phyloP scores from a whole-genome alignment of 441 rosid genomes.

The Syzygium syzygioides region DNA sequence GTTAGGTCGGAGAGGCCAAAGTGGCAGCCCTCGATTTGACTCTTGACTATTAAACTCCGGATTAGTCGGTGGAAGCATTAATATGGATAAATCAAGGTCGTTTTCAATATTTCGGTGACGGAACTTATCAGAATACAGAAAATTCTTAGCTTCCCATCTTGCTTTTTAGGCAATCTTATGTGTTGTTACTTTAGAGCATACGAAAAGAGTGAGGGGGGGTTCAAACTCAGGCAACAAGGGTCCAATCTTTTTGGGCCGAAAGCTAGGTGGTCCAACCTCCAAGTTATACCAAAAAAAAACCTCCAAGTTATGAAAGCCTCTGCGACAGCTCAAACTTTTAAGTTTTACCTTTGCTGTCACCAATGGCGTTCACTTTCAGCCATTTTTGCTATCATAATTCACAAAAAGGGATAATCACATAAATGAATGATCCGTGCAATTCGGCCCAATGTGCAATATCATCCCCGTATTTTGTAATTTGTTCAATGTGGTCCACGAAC shows the following conservation, averaged over 20 bases:
- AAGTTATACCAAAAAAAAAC: not conserved
- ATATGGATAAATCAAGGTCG: too few species aligned
- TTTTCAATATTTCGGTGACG: not conserved
- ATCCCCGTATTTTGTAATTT: not conserved
- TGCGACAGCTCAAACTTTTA: not conserved
- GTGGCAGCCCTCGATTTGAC: not conserved
- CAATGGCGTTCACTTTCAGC: not conserved
- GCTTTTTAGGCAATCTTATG: not conserved
- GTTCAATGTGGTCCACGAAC: fast-evolving
- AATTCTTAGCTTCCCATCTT: not conserved
- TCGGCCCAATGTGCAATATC: not conserved
- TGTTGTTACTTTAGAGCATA: not conserved
- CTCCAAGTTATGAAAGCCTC: not conserved
- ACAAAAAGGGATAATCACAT: not conserved
- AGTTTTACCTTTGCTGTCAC: not conserved
- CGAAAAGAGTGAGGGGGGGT: not conserved
- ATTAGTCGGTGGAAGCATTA: not conserved
- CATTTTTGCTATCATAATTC: not conserved
- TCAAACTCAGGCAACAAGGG: not conserved
- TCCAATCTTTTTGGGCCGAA: not conserved
- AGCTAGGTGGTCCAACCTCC: not conserved
- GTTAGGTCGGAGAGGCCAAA: not conserved
- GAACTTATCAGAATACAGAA: not conserved
- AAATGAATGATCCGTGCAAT: fast-evolving
- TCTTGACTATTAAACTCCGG: not conserved